phyloP scores from a whole-genome alignment of 805 yeast genomes.

The Sugiyamaella qingdaonensis region DNA sequence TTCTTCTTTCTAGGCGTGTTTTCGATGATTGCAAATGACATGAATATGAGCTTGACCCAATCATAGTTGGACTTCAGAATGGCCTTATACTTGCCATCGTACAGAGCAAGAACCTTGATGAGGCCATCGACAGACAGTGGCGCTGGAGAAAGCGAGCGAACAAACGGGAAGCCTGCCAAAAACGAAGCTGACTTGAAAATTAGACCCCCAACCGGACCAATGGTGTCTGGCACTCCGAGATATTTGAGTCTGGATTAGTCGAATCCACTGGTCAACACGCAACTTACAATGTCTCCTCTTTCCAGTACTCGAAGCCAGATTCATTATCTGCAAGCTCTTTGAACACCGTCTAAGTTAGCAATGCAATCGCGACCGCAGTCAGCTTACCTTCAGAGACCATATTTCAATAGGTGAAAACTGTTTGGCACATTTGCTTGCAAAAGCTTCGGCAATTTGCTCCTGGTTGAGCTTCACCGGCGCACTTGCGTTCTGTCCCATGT shows the following conservation, averaged over 20 bases:
- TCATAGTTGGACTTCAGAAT: conserved; percentile 38
- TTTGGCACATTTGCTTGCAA: conserved; percentile 33
- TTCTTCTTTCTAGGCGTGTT: background rate
- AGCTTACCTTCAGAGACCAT: conserved; percentile 30
- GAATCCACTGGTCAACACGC: background rate
- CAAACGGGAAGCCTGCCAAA: conserved; percentile 49
- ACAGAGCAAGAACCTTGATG: conserved; percentile 43
- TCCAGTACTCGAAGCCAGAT: conserved; percentile 24
- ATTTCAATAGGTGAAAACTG: conserved; percentile 36
- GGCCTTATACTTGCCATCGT: conserved; percentile 40
- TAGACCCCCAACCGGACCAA: conserved; percentile 31
- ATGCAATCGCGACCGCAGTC: background rate
- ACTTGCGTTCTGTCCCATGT: conserved; percentile 25
- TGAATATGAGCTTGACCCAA: conserved; percentile 43
- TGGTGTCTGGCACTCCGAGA: conserved; percentile 37
- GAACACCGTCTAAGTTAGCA: conserved; percentile 10
- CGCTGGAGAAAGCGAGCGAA: conserved; percentile 33
- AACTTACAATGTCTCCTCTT: conserved; percentile 22
- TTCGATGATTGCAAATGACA: conserved; percentile 38
- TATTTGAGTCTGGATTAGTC: conserved; percentile 18
- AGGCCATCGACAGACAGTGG: conserved; percentile 39
- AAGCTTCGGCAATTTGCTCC: conserved; percentile 27
- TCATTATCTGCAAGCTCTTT: conserved; percentile 20
- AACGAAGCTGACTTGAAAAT: conserved; percentile 41
- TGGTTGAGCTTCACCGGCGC: conserved; percentile 15